phyloP scores from a whole-genome alignment of 2,329 filamentous ascomycete genomes.

The Pyrenophora seminiperda region DNA sequence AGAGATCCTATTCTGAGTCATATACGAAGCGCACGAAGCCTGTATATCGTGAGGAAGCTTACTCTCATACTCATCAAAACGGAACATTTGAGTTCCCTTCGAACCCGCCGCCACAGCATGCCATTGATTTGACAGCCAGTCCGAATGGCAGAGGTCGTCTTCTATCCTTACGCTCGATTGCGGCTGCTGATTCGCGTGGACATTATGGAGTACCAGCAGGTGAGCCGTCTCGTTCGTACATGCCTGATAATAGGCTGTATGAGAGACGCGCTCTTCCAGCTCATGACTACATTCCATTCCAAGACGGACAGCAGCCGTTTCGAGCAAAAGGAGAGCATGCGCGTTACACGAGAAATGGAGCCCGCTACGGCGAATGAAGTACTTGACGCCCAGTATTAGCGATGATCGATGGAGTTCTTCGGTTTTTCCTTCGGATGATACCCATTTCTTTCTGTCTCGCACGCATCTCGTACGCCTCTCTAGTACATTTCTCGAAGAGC shows the following conservation, averaged over 20 bases:
- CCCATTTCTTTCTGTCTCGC: slow-evolving; percentile 28
- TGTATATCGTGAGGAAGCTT: slow-evolving; percentile 16
- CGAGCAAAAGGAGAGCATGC: slow-evolving; percentile 13
- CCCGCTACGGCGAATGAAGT: slow-evolving; percentile 22
- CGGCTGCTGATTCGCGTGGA: slow-evolving; percentile 13
- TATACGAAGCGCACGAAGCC: slow-evolving; percentile 22
- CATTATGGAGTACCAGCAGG: slow-evolving; percentile 21
- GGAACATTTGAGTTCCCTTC: slow-evolving; percentile 4
- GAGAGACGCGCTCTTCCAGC: slow-evolving; percentile 18
- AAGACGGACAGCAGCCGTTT: slow-evolving; percentile 14
- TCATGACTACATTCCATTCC: slow-evolving; percentile 17
- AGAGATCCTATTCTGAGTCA: slow-evolving; percentile 11
- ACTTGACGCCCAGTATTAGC: slow-evolving; percentile 12
- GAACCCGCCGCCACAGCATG: slow-evolving; percentile 18
- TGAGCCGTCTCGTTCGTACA: slow-evolving; percentile 18
- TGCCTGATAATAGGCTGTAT: slow-evolving; percentile 18
- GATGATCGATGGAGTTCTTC: slow-evolving; percentile 17
- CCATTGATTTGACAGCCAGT: slow-evolving; percentile 37
- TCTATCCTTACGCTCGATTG: slow-evolving; percentile 8
- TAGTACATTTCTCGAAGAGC: slow-evolving; percentile 7
- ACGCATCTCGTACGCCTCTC: slow-evolving; percentile 9
- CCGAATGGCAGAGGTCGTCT: slow-evolving; percentile 18
- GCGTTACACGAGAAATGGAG: slow-evolving; percentile 18
- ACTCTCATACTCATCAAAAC: slow-evolving; percentile 2
- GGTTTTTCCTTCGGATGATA: slow-evolving; percentile 31